Percentiles rank a stretch among this genome's conserved stretches.
phyloP scores from a whole-genome alignment of 306 rosid genomes.

The Corylus americana region DNA sequence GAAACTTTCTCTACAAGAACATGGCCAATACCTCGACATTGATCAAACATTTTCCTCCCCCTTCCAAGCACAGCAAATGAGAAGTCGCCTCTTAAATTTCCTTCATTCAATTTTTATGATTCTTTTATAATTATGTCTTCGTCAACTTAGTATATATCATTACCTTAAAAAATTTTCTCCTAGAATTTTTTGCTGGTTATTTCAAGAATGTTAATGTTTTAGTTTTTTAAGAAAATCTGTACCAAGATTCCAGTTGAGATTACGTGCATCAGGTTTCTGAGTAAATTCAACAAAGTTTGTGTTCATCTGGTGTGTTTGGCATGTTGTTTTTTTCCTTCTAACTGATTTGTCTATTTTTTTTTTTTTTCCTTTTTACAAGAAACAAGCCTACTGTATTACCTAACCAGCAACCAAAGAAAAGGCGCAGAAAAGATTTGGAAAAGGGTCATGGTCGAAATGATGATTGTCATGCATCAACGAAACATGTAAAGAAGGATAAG shows the following conservation, averaged over 20 bases:
- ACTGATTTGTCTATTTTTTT: conserved; percentile 13
- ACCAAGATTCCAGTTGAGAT: conserved; percentile 12
- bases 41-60: not conserved
- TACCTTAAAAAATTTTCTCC: not conserved
- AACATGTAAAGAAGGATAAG: conserved; percentile 65
- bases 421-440: conserved; percentile 78
- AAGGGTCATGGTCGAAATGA: conserved; percentile 64
- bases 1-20: not conserved
- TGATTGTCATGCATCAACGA: conserved; percentile 52
- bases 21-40: not conserved
- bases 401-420: conserved; percentile 89
- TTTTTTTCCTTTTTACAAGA: conserved; percentile 36
- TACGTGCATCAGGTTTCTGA: conserved; percentile 14
- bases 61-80: not conserved
- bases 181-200: not conserved
- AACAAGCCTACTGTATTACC: conserved; percentile 63
- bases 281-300: conserved; percentile 17
- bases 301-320: conserved; percentile 14
- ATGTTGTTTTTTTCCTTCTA: conserved; percentile 3
- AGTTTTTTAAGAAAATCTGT: conserved; percentile 21
- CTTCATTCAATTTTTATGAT: not conserved
- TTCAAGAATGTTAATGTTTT: not conserved
- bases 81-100: not conserved
- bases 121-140: not conserved
- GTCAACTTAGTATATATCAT: not conserved